Base-by-base conservation (phyloP, 2,329 filamentous ascomycete genomes). In the Mycogone perniciosa region DNA sequence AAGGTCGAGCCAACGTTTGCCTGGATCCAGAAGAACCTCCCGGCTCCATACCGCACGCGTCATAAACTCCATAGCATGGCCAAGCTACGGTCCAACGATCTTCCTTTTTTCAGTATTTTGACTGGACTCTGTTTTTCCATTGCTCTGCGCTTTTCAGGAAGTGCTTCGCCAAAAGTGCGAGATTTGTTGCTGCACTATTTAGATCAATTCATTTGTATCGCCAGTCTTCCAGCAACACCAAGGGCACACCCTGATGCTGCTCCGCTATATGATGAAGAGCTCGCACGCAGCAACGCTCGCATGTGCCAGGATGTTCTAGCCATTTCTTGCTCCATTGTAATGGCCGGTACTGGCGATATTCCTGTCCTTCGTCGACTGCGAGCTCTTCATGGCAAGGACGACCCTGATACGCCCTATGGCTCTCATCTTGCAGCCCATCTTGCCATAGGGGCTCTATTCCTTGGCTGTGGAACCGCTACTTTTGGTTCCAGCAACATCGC, bases 301-400 rank as follows among this genome's bases (percentile, higher is more conserved):
- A 95, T 95, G 73, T 97, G 93, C 62, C 89, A 96, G 61, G 91
- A 97, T 62, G 76, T 95, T 2, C 71, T 96, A 8, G 89, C 89
- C 1, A 74, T 99, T 5, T 86, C 90, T 5, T 82, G 83, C 26
- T 85, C 93, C 0, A 89, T 87, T 2, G 89, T 97, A 46, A 97
- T 97, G 92, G 90, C 95, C 5, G 93, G 93, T 30, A 96, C 90
- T 0, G 93, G 95, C 37, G 95, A 99, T 63, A 73, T 99, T 20
- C 72, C 81, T 2, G 84, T 96, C 1, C 86, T 97, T 60, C 85
- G 93, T 26, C 85, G 92, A 10, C 76, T 99, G 31, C 86, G 93
- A 11, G 83, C 88, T 11, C 79, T 99, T 37, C 95, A 99, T 65
- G 92, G 91, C 26, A 84, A 91, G 11, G 84, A 91, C 48, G 88